Base-by-base conservation (phyloP, 177 flowering plant genomes). In the Vitis hybrid region DNA sequence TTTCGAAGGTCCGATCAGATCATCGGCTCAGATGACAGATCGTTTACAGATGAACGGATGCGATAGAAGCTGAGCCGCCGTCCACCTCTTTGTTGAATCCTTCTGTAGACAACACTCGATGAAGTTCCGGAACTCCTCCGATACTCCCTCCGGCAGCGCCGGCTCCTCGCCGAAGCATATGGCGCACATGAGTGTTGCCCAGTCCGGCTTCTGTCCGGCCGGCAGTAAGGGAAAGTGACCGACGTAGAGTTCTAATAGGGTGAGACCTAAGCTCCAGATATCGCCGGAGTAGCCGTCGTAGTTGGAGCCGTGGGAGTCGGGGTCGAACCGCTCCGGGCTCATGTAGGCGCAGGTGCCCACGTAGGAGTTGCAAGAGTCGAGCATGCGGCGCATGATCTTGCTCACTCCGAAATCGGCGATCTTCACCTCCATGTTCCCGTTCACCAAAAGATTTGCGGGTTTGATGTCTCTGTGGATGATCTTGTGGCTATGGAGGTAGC, bases 151-250 rank as follows among this genome's bases (percentile, higher is more conserved):
- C 15, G 93, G 92, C 74, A 82, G 52, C 23, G 67, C 66, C 59
- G 93, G 92, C 8, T 81, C 78, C 0, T 88, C 93, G 0, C 89
- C 90, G 72, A 89, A 88, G 64, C 93, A 91, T 3, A 91, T 88
- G 13, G 86, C 91, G 68, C 89, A 88, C 92, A 89, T 88, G 14
- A 91, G 80, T 7, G 91, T 82, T 13, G 91, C 88, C 93, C 92
- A 88, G 50, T 88, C 90, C 30, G 92, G 92, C 30, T 85, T 73
- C 70, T 91, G 91, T 11, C 86, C 97, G 2, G 91, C 71, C 1
- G 76, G 70, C 60, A 88, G 55, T 6, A 82, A 77, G 18, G 97
- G 97, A 60, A 86, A 89, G 34, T 81, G 85, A 23, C 90, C 92
- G 62, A 86, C 11, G 56, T 74, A 84, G 1, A 86, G 84, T 72